Base-by-base conservation (phyloP, 1,284 basidiomycete genomes). In the Lignosus rhinocerotis region DNA sequence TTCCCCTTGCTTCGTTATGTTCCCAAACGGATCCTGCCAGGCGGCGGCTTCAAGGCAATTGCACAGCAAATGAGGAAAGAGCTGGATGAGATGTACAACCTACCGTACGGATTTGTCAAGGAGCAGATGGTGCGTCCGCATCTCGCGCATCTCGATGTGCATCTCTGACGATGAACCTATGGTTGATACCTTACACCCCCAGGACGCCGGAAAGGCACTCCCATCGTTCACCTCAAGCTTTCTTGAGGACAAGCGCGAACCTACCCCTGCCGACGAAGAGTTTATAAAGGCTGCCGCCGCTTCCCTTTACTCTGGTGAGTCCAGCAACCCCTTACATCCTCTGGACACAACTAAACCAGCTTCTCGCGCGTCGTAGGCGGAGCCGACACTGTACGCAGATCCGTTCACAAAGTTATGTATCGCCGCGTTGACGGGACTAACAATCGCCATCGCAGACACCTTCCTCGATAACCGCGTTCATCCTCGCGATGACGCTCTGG, bases 201-300 rank as follows among this genome's bases (percentile, higher is more conserved):
- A 48, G 38, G 51, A 39, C 16, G 41, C 33, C 6, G 49, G 45
- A 2, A 50, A 48, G 17, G 65, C 62, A 3, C 38, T 34, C 2
- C 60, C 64, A 1, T 75, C 73, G 14, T 74, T 75, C 60, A 67
- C 69, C 8, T 69, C 70, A 0, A 53, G 56, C 9, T 73, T 69
- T 49, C 53, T 75, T 1, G 61, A 69, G n/a, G 67, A 70, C 30
- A 72, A 67, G 32, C 58, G 52, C 2, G 21, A 39, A 12, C 61
- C 63, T 1, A 64, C 58, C 0, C 39, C 51, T 4, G 59, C 55
- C 16, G 72, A 75, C n/a, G 73, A 77, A 54, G 73, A 74, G 33
- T 56, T 75, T 3, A 70, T 77, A 50, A 75, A 78, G 45, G 71
- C 71, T 1, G 73, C 75, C 12, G 76, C 73, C 1, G 74, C 74